Conservation (phyloP, 148 eudicot genomes). For the Rhododendron williamsianum region DNA sequence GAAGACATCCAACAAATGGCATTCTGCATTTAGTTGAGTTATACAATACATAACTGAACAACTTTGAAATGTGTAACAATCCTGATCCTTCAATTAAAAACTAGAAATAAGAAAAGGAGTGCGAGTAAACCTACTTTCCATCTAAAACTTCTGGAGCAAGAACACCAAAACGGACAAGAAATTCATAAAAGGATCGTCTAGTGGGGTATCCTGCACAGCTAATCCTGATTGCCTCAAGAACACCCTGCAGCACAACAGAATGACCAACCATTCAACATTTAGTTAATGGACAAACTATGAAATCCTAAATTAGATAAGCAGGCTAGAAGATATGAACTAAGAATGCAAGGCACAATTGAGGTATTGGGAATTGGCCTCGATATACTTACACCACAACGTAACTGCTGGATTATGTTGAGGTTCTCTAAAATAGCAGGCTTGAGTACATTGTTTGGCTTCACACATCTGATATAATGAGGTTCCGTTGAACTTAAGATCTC, state of each 20-base stretch:
- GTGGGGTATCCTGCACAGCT: constrained; percentile 99
- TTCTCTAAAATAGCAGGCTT: constrained; percentile 97
- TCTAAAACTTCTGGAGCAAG: constrained; percentile 95
- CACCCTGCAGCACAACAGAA: constrained; percentile 61
- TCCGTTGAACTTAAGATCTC: constrained; percentile 89
- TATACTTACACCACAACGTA: constrained; percentile 97
- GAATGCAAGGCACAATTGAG: constrained; percentile 2
- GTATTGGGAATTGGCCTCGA: constrained; percentile 4
- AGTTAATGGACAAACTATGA: neutral
- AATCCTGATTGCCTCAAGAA: constrained; percentile 98
- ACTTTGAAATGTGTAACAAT: neutral
- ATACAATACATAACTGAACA: neutral
- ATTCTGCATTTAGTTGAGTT: neutral
- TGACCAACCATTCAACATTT: neutral
- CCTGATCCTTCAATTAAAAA: neutral
- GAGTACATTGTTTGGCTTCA: constrained; percentile 90
- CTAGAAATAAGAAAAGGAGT: neutral
- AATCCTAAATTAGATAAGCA: neutral
- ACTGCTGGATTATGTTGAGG: constrained; percentile 73
- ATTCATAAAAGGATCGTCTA: constrained; percentile 87
- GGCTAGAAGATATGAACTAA: neutral
- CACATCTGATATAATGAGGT: constrained; percentile 99
- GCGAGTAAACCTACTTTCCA: constrained; percentile 55
- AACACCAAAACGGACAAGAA: constrained; percentile 89
- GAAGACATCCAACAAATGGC: neutral